A percentile compares a stretch with the other conserved stretches of the same genome.
These are phyloP conservation scores for Mycena haematopus DNA, from an alignment of 768 basidiomycete genomes.

Conservation along the genomic window DNA sequence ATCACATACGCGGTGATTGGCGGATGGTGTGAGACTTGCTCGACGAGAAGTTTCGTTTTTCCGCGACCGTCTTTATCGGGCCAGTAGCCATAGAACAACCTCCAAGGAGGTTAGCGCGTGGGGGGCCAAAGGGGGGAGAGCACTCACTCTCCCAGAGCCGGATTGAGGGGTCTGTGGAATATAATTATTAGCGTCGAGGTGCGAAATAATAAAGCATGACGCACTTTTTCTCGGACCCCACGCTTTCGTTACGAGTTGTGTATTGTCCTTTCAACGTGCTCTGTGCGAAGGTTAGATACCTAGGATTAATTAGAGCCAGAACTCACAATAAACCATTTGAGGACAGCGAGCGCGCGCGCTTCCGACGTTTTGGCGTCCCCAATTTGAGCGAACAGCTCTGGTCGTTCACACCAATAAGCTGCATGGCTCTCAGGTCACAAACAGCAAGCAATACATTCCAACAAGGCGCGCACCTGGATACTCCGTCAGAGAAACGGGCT, in stretches of 20 bases:
- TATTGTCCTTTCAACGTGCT: slow-evolving; percentile 95
- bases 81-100: slow-evolving; percentile 91
- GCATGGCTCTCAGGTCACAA: slow-evolving; percentile 18
- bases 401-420: slow-evolving; percentile 99
- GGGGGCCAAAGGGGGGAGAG: slow-evolving; percentile 3
- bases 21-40: slow-evolving; percentile 97
- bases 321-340: slow-evolving; percentile 93
- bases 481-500: slow-evolving; percentile 86
- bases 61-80: slow-evolving; percentile 77
- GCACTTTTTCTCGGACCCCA: slow-evolving; percentile 98
- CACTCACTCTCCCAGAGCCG: slow-evolving; percentile 91
- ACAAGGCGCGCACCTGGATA: slow-evolving; percentile 70
- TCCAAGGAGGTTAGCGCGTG: slow-evolving; percentile 34
- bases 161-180: slow-evolving; percentile 82
- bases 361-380: slow-evolving; percentile 77
- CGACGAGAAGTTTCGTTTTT: slow-evolving; percentile 83
- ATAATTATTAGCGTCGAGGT: slow-evolving; percentile 9
- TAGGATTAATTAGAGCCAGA: slow-evolving; percentile 1
- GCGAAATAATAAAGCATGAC: slow-evolving; percentile 33
- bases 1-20: slow-evolving; percentile 89
- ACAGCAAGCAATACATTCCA: slow-evolving; percentile 10
- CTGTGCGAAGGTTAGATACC: slow-evolving; percentile 40
- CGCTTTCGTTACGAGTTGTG: slow-evolving; percentile 91
- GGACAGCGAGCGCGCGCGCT: slow-evolving; percentile 77
- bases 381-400: slow-evolving; percentile 87